A percentile compares a stretch with the other conserved stretches of the same genome.
Evolutionary conservation across 176 grass and related monocot genomes (phyloP).

Genomic region (Thalia dealbata): DNA sequence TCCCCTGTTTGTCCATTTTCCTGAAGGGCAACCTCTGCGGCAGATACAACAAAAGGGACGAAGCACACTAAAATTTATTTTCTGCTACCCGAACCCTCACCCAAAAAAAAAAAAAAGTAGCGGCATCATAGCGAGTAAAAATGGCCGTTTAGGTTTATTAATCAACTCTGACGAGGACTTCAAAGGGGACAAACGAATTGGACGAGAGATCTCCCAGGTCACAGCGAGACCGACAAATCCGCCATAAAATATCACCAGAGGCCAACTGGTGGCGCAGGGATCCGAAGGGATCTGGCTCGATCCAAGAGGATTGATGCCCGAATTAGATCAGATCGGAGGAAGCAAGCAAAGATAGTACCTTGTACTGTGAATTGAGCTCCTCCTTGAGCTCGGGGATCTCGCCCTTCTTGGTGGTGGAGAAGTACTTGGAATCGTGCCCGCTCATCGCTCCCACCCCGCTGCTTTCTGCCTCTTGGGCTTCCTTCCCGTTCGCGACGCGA

Average conservation of each 20-base stretch:
- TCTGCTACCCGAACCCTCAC: not conserved
- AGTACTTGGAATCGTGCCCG: constrained; percentile 99
- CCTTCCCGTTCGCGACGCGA: not conserved
- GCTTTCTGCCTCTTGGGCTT: not conserved
- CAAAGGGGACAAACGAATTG: not conserved
- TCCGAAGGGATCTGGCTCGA: not conserved
- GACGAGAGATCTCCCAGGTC: not conserved
- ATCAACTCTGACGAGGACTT: not conserved
- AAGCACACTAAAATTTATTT: not conserved
- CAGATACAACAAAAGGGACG: not conserved
- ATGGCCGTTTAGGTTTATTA: not conserved
- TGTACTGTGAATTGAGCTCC: constrained; percentile 99
- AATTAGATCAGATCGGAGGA: not conserved
- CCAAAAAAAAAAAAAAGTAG: not conserved
- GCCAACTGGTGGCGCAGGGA: not conserved
- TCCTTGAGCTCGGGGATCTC: constrained; percentile 99
- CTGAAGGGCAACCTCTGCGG: not conserved
- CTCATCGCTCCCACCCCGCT: constrained; percentile 56
- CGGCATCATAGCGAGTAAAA: not conserved
- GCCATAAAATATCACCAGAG: not conserved
- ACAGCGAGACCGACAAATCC: not conserved
- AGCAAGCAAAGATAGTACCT: constrained; percentile 36
- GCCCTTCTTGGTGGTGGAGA: constrained; percentile 99
- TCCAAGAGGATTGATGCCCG: not conserved
- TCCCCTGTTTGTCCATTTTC: not conserved